Evolutionary conservation across 2,329 filamentous ascomycete species (phyloP).

Genomic region (Pseudocercospora crystallina): DNA sequence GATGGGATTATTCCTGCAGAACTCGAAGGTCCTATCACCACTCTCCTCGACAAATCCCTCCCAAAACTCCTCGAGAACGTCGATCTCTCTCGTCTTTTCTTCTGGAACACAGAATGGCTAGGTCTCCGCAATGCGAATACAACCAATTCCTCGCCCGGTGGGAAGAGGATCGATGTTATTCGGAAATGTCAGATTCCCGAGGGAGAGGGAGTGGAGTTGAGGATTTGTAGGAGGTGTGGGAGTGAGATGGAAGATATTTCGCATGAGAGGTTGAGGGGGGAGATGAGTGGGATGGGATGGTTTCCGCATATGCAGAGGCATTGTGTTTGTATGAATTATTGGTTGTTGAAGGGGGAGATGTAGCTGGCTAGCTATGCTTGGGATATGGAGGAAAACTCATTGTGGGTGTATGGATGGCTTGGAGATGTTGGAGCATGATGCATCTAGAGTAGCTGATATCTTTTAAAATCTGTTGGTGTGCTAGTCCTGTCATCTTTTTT

Average conservation of each 20-base stretch:
- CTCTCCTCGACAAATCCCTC: constrained; percentile 52
- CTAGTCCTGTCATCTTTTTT: too few species aligned
- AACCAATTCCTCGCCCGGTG: constrained; percentile 39
- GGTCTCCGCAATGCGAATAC: constrained; percentile 39
- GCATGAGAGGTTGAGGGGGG: constrained; percentile 20
- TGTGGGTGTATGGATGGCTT: too few species aligned
- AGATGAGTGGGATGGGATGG: constrained; percentile 28
- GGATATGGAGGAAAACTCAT: too few species aligned
- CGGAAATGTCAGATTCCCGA: constrained; percentile 50
- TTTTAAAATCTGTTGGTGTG: too few species aligned
- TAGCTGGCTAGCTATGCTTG: too few species aligned
- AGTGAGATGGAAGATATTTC: constrained; percentile 48
- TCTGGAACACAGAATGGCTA: constrained; percentile 69
- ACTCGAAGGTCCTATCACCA: constrained; percentile 49
- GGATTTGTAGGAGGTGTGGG: constrained; percentile 47
- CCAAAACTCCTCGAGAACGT: constrained; percentile 58
- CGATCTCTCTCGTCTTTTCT: constrained; percentile 68
- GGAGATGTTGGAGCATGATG: too few species aligned
- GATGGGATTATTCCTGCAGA: constrained; percentile 53
- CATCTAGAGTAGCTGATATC: too few species aligned
- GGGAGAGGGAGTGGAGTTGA: constrained; percentile 29
- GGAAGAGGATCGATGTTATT: constrained; percentile 55
- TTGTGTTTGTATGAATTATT: constrained; percentile 34
- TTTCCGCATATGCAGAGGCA: constrained; percentile 31
- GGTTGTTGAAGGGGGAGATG: constrained; percentile 20